Base-by-base conservation (phyloP, 768 basidiomycete species). In the Leccinum fibrillosum region DNA sequence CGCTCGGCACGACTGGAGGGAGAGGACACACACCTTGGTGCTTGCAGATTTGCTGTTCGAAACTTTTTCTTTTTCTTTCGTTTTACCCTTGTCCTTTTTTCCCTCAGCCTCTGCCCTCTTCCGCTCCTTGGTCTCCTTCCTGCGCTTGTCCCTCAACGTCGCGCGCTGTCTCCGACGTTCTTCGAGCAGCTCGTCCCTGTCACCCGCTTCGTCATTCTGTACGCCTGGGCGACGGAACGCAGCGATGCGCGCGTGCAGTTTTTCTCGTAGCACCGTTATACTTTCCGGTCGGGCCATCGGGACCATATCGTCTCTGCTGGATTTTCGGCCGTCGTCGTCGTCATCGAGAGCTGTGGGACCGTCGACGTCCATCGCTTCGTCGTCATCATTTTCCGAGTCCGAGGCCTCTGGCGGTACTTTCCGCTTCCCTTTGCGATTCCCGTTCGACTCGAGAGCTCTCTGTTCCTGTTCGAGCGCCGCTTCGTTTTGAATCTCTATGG, bases 51-150 rank as follows among this genome's bases (percentile, higher is more conserved):
- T 74, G 51, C 67, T 69, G 51, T 75, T 73, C 52, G 68, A 17
- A 0, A 1, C 37, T 3, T 30, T 30, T 30, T 30, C 30, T 39
- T 80, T 80, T 76, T 60, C 71, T 81, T 80, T 67, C 13, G 76
- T 76, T 69, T 82, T 80, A 49, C 72, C 76, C 49, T 78, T 80
- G 67, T 81, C 83, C 21, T 75, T 76, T 74, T 39, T 68, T 52
- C 77, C 77, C 62, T 80, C 30, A 3, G 30, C 30, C 10, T 76
- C 86, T 15, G 77, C 79, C 64, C 78, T 75, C 58, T 86, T 90
- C 74, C 91, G 89, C 74, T 94, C 94, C 69, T 81, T 89, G 8
- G 90, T 91, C 76, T 91, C 89, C 67, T 89, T 90, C 68, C 94
- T 75, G 64, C 96, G 77, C 57, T 32, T 32, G 3, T 98, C 95